These are phyloP conservation scores for bread wheat (Triticum aestivum) DNA, from an alignment of 176 grass and related monocot species.

Conservation along the genomic window IWGSC_CS_RefSeq_v2.1 NC_057811.1:188361671-188362170, in stretches of 20 bases:
- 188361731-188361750: not conserved
- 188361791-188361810: not conserved
- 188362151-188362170: slow-evolving; percentile 22
- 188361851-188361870: slow-evolving; percentile 1
- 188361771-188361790: not conserved
- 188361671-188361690: not conserved
- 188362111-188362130: not conserved
- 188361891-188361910: not conserved
- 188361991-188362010: not conserved
- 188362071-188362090: too few relatives aligned
- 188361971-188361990: not conserved
- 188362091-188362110: too few relatives aligned
- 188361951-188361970: not conserved
- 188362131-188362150: not conserved
- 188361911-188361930: not conserved
- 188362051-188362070: not conserved
- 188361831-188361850: not conserved
- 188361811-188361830: not conserved
- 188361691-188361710: not conserved
- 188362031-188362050: not conserved
- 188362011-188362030: not conserved
- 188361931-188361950: not conserved
- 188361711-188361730: not conserved
- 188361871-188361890: not conserved
- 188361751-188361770: not conserved